Evolutionary conservation across 176 grass and related monocot species (phyloP).

Genomic region (Calamus simplicifolius): DNA sequence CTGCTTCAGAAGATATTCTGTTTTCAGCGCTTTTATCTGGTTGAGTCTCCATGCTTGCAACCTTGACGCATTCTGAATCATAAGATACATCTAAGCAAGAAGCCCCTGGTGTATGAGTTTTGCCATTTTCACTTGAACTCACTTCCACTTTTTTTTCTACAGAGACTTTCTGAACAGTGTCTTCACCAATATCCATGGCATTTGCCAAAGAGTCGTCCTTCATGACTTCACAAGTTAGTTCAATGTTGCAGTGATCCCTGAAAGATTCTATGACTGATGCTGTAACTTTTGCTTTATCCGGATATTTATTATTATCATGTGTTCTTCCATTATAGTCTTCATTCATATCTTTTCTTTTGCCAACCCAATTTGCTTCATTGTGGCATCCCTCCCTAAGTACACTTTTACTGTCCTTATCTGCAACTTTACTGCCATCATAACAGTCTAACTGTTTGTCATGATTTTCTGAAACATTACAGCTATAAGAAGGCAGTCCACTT

Average conservation of each 20-base stretch:
- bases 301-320: slow-evolving; percentile 14
- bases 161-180: slow-evolving; percentile 13
- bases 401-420: slow-evolving; percentile 16
- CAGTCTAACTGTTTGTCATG: slow-evolving; percentile 4
- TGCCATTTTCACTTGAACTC: slow-evolving; percentile 18
- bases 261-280: slow-evolving; percentile 22
- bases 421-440: slow-evolving; percentile 24
- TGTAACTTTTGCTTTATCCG: slow-evolving; percentile 16
- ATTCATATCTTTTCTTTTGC: slow-evolving; percentile 24
- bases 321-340: slow-evolving; percentile 29
- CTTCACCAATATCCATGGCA: slow-evolving; percentile 26
- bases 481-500: slow-evolving; percentile 19
- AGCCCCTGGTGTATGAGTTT: slow-evolving; percentile 6
- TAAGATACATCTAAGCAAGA: slow-evolving; percentile 3
- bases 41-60: slow-evolving; percentile 9
- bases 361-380: slow-evolving; percentile 31
- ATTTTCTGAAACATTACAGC: slow-evolving; percentile 14
- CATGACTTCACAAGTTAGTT: slow-evolving; percentile 20
- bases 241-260: slow-evolving; percentile 20
- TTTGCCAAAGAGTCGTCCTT: slow-evolving; percentile 22
- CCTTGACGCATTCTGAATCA: slow-evolving; percentile 2
- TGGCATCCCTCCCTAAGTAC: slow-evolving; percentile 17
- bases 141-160: slow-evolving; percentile 18
- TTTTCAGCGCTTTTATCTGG: slow-evolving; percentile 34
- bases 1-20: slow-evolving; percentile 10